Evolutionary conservation across 2,329 filamentous ascomycete species (phyloP).

Genomic region (Torrubiellomyces zombiae): DNA sequence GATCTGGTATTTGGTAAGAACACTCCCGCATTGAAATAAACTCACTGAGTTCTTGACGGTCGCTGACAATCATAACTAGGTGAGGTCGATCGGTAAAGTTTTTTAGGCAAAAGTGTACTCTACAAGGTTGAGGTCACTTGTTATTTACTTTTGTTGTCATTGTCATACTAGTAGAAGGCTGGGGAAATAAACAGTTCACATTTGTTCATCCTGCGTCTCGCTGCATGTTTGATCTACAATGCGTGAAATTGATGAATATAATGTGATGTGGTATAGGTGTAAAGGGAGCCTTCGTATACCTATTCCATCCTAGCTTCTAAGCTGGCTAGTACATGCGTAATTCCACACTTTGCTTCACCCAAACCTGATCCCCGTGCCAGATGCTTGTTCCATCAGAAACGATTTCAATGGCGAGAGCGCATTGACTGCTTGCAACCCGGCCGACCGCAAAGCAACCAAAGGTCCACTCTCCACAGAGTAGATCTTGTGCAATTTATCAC

Average conservation of each 20-base stretch:
- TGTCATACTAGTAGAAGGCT: too few relatives aligned
- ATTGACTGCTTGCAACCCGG: slow-evolving; percentile 65
- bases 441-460: slow-evolving; percentile 60
- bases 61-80: slow-evolving; percentile 26
- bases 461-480: slow-evolving; percentile 71
- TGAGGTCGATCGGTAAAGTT: slow-evolving; percentile 41
- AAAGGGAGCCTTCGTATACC: too few relatives aligned
- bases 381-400: slow-evolving; percentile 66
- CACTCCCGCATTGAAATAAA: background rate
- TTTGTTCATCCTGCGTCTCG: too few relatives aligned
- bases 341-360: slow-evolving; percentile 10
- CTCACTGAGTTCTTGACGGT: background rate
- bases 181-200: too few relatives aligned
- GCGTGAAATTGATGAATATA: too few relatives aligned
- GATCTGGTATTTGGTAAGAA: slow-evolving; percentile 72
- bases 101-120: too few relatives aligned
- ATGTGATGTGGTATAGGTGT: too few relatives aligned
- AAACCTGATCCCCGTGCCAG: slow-evolving; percentile 34
- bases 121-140: slow-evolving; percentile 13
- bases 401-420: slow-evolving; percentile 59
- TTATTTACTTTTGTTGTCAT: slow-evolving; percentile 24
- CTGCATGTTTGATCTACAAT: too few relatives aligned
- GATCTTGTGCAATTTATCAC: slow-evolving; percentile 82
- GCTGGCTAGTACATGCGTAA: slow-evolving; percentile 2
- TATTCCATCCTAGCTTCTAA: too few relatives aligned